Evolutionary conservation across 768 basidiomycete genomes (phyloP), one percentile per base, ranked within the genome.

Genomic region (Tubosaeta sp.): DNA sequence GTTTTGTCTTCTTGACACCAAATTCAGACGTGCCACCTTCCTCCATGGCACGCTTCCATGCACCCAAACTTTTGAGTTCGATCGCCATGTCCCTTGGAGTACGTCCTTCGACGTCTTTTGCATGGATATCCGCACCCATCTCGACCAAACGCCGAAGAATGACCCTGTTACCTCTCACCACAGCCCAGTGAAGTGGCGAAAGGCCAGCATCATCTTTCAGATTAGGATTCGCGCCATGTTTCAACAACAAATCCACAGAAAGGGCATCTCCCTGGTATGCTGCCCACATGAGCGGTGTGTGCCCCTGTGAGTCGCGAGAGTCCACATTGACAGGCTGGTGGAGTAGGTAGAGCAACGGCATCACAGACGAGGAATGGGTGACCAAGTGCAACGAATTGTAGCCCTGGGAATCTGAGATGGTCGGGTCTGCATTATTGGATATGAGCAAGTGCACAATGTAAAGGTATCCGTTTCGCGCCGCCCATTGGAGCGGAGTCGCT

Each of bases 241-340:
- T 81, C 46, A 99, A 77, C 36, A 99, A 71, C 41, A 98, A 69
- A 56, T 97, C 94, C 6, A 98, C 94, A 3, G 90, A 92, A 30
- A 98, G 80, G 2, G 93, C 94, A 63, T 99, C 96, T 41, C 96
- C 96, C 67, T 99, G 96, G 69, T 98, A 99, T 9, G 93, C 91
- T 6, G 96, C 96, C 96, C 96, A 99, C 91, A 97, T 96, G 44
- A 98, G 77, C 0, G 90, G 79, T 0, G 95, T 96, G 65, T 98
- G 96, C 0, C 96, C 96, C 61, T 91, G 88, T 1, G 84, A 76
- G 67, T 99, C 96, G 35, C 84, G 80, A 42, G 87, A 86, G 65
- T 99, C 96, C 52, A 97, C 87, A 38, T 83, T 86, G 55, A 99
- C 81, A 3, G 94, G 94, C 66, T 97, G 94, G 65, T 95, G 91